Base-by-base conservation (phyloP, 257 asterid genomes). In the Nicotiana undulata region DNA sequence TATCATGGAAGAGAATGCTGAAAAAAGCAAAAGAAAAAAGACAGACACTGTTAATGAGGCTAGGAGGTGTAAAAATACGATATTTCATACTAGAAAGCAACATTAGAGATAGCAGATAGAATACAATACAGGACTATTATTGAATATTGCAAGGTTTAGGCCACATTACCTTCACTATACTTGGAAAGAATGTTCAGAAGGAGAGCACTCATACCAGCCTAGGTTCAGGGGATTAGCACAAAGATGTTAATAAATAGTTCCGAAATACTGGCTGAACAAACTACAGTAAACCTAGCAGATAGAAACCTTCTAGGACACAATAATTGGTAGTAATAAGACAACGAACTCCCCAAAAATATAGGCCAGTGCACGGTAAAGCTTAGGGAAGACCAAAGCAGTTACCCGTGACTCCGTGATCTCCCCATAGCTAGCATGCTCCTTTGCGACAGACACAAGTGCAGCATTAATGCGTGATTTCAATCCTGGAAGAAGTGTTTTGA, bases 351-450 rank as follows among this genome's bases (percentile, higher is more conserved):
- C 28, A 28, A 3, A 63, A 79, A 58, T 63, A 46, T 59, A 24
- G 63, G 26, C 24, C 12, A 63, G 60, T 79, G 55, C 82, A 12
- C 28, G 51, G 49, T 64, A 56, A 44, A 40, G 49, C 40, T 63
- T 46, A 49, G 32, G 59, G 68, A 77, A 34, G 12, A 46, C 64
- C n/a, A 77, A 85, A 34, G 40, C 31, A 79, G 10, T 44, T 76
- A 94, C 99, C 98, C 92, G 92, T 18, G 99, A 92, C 86, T 94
- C 99, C 1, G 94, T 89, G 82, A 92, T 89, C 84, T 92, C 98
- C 82, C 99, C 99, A 86, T 86, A 96, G 88, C 98, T 90, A 81
- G 99, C 93, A 80, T 92, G 93, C 91, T 96, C 99, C 87, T 96
- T 96, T 29, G 98, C 98, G 85, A 86, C 98, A 82, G 95, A 85